Conservation (phyloP, 345 rosid species). For the Camelina laxa region DNA sequence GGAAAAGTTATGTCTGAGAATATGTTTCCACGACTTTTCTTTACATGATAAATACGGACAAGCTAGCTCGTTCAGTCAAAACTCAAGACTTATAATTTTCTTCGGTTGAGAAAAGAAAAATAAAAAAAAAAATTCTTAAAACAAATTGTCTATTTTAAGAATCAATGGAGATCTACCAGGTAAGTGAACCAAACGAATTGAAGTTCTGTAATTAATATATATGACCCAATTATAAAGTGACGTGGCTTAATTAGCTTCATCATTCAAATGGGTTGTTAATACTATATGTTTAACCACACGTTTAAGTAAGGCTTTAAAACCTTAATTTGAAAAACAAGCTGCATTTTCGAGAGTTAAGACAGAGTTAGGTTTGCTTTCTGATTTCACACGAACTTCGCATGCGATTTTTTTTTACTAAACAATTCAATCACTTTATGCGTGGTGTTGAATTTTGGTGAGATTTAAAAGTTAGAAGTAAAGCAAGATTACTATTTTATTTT, state of each 20-base stretch:
- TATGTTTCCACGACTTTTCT: slow-evolving; percentile 18
- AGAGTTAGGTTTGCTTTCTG: slow-evolving; percentile 24
- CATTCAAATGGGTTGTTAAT: slow-evolving; percentile 19
- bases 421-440: slow-evolving; percentile 9
- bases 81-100: slow-evolving; percentile 11
- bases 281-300: slow-evolving; percentile 9
- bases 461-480: slow-evolving; percentile 21
- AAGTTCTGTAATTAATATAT: slow-evolving; percentile 7
- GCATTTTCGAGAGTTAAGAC: slow-evolving; percentile 26
- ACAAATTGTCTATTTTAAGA: slow-evolving; percentile 3
- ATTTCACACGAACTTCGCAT: slow-evolving; percentile 30
- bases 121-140: neutral
- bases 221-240: slow-evolving; percentile 10
- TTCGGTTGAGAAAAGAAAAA: neutral
- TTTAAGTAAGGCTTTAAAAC: slow-evolving; percentile 7
- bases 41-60: neutral
- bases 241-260: slow-evolving; percentile 35
- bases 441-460: slow-evolving; percentile 15
- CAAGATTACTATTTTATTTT: neutral
- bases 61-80: slow-evolving; percentile 11
- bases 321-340: slow-evolving; percentile 5
- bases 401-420: slow-evolving; percentile 29
- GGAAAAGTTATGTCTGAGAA: neutral
- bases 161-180: neutral
- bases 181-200: slow-evolving; percentile 19